These are phyloP conservation scores for Austroboletus novae-zelandiae DNA, from an alignment of 1,284 basidiomycete species.

Conservation along the genomic window DNA sequence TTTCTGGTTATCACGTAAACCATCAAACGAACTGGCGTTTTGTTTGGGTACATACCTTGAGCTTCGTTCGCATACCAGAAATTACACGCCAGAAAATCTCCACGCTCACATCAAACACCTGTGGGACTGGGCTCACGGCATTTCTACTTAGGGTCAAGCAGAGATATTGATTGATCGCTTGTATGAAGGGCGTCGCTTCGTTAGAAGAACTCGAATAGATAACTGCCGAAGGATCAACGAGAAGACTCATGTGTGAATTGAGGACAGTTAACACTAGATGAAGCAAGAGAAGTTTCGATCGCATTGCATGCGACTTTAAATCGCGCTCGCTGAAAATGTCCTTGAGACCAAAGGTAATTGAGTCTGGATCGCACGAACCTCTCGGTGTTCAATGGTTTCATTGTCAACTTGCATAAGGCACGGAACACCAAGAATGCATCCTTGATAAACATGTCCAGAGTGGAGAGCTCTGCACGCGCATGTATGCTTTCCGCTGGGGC, in stretches of 20 bases:
- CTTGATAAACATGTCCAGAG: constrained; percentile 88
- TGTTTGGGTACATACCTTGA: constrained; percentile 63
- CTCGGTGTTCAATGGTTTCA: constrained; percentile 92
- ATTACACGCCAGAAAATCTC: constrained; percentile 99
- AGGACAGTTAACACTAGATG: constrained; percentile 92
- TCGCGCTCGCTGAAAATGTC: constrained; percentile 74
- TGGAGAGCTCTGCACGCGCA: constrained; percentile 39
- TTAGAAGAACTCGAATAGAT: constrained; percentile 86
- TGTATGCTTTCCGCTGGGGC: constrained; percentile 14
- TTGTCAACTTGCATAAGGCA: constrained; percentile 94
- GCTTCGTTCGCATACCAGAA: constrained; percentile 89
- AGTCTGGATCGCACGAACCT: constrained; percentile 52
- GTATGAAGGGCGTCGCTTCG: constrained; percentile 86
- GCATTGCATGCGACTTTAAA: constrained; percentile 92
- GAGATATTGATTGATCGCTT: constrained; percentile 93
- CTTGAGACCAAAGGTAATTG: constrained; percentile 8
- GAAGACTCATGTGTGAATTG: constrained; percentile 86
- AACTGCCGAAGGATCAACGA: constrained; percentile 81
- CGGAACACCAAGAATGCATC: constrained; percentile 97
- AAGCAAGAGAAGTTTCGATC: constrained; percentile 89
- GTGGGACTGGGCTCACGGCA: constrained; percentile 91
- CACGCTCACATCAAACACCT: constrained; percentile 97
- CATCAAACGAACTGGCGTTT: constrained; percentile 1
- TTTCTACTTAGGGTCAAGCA: constrained; percentile 93
- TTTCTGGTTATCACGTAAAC: constrained; percentile 58